Evolutionary conservation across 2,329 filamentous ascomycete species (phyloP).

Genomic region (Periconia sp.): DNA sequence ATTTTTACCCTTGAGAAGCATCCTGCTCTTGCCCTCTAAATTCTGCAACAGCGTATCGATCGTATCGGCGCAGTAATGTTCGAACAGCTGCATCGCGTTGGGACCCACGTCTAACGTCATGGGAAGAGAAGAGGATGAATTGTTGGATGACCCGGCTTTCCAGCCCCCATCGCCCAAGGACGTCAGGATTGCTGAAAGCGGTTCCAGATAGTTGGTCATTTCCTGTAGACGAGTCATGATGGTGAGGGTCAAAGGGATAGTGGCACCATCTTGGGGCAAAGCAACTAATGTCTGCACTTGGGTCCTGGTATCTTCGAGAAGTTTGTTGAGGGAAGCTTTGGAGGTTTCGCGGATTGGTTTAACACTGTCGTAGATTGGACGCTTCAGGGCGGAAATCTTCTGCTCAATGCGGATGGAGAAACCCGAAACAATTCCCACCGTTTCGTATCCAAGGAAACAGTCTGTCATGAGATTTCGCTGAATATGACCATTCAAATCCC

Average conservation of each 20-base stretch:
- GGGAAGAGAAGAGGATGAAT: conserved; percentile 64
- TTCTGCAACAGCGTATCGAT: conserved; percentile 77
- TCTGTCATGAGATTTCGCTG: conserved; percentile 84
- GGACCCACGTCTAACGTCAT: conserved; percentile 79
- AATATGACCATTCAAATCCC: conserved; percentile 88
- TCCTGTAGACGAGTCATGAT: conserved; percentile 84
- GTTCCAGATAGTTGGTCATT: conserved; percentile 82
- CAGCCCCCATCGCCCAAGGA: conserved; percentile 93
- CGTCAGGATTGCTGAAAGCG: conserved; percentile 85
- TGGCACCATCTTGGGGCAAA: conserved; percentile 75
- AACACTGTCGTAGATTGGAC: conserved; percentile 77
- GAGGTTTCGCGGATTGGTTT: conserved; percentile 91
- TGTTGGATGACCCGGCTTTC: conserved; percentile 57
- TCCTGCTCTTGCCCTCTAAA: conserved; percentile 72
- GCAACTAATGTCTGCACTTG: conserved; percentile 66
- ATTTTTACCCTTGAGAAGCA: conserved; percentile 71
- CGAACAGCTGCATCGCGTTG: conserved; percentile 84
- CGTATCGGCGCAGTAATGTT: conserved; percentile 86
- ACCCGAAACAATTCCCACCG: conserved; percentile 83
- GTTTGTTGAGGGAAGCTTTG: conserved; percentile 78
- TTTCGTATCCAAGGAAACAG: conserved; percentile 93
- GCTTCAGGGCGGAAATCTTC: conserved; percentile 82
- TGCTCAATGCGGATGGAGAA: conserved; percentile 79
- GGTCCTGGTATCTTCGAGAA: conserved; percentile 80
- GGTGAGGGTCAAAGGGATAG: conserved; percentile 76